These are phyloP conservation scores for Cystobasidiaceae sp. DNA, from an alignment of 1,284 basidiomycete species.

Conservation along the genomic window DNA sequence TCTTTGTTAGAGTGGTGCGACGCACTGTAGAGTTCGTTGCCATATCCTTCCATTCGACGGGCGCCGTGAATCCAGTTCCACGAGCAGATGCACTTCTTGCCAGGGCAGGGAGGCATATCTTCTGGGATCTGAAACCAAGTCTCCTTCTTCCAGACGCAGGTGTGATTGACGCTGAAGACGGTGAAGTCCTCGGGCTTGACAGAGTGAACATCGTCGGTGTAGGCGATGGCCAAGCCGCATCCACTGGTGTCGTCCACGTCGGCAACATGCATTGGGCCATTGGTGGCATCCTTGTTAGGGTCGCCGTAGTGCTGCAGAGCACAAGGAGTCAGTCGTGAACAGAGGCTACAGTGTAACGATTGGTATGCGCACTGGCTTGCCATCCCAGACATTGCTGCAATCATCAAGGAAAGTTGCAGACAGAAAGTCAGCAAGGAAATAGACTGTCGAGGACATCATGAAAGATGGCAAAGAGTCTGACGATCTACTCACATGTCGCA, in stretches of 20 bases:
- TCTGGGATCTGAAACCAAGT: slow-evolving; percentile 61
- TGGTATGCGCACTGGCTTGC: not conserved
- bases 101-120: slow-evolving; percentile 63
- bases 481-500: slow-evolving; percentile 24
- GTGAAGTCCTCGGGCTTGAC: slow-evolving; percentile 63
- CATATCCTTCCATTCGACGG: slow-evolving; percentile 31
- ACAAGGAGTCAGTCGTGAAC: not conserved
- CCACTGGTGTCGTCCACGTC: slow-evolving; percentile 55
- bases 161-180: slow-evolving; percentile 67
- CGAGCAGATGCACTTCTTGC: slow-evolving; percentile 59
- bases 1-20: slow-evolving; percentile 1
- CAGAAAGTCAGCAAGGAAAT: not conserved
- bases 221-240: slow-evolving; percentile 64
- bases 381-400: slow-evolving; percentile 13
- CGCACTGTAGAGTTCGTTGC: slow-evolving; percentile 35
- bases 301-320: slow-evolving; percentile 9
- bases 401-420: not conserved
- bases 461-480: not conserved
- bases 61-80: slow-evolving; percentile 64
- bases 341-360: not conserved
- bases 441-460: not conserved
- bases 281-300: not conserved
- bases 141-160: slow-evolving; percentile 60
- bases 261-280: slow-evolving; percentile 15
- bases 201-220: slow-evolving; percentile 55